These are phyloP conservation scores for Crithidia bombi DNA, from an alignment of 208 protist genomes.

Conservation along the genomic window DNA sequence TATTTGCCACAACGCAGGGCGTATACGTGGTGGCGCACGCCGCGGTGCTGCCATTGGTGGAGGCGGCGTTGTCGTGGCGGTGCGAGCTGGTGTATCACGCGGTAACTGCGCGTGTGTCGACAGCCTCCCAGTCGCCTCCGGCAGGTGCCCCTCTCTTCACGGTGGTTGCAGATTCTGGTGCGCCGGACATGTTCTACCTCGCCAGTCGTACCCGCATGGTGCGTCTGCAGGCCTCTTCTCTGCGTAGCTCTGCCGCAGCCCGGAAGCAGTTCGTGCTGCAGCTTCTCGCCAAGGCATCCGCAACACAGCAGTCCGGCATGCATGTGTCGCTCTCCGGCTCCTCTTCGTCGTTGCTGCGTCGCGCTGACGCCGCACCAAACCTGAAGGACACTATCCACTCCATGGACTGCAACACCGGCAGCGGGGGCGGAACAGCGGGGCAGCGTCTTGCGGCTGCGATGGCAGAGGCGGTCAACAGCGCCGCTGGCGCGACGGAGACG, in stretches of 20 bases:
- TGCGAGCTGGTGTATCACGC: conserved; percentile 21
- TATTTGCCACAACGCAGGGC: conserved; percentile 37
- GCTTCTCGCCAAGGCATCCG: conserved; percentile 12
- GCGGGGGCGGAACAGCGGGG: not conserved
- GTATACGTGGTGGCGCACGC: conserved; percentile 49
- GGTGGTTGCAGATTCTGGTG: conserved; percentile 4
- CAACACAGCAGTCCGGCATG: not conserved
- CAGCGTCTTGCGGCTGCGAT: not conserved
- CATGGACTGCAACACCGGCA: not conserved
- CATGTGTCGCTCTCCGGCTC: not conserved
- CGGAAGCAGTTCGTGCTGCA: conserved; percentile 20
- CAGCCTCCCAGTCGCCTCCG: not conserved
- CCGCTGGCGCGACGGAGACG: not conserved
- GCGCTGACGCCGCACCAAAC: not conserved
- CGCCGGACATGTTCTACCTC: conserved; percentile 24
- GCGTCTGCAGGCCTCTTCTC: conserved; percentile 10
- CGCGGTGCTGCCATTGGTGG: conserved; percentile 34
- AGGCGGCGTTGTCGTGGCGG: conserved; percentile 24
- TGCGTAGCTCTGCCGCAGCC: not conserved
- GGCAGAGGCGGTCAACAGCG: not conserved
- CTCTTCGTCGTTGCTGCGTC: not conserved
- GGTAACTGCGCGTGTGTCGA: not conserved
- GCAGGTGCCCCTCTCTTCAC: conserved; percentile 10
- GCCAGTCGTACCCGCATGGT: conserved; percentile 13
- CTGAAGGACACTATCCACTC: not conserved